Evolutionary conservation across 192 early-diverging fungal species (phyloP), one percentile per base, ranked within the genome.

Genomic region (Chytriomyces confervae): DNA sequence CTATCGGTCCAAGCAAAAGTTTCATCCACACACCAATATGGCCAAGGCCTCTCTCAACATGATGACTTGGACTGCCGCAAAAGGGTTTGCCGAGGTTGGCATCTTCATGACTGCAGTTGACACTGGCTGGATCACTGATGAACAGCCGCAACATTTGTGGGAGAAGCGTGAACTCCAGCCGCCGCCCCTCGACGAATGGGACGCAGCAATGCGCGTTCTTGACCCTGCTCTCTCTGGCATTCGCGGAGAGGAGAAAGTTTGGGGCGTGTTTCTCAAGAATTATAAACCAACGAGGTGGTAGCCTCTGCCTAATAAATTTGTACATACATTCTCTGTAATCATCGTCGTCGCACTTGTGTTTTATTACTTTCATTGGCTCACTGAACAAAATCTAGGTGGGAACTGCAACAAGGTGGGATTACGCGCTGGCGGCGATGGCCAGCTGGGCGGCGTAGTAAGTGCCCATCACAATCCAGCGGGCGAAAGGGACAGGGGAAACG

Each of bases 101-200:
- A 89, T 89, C 44, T 89, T 82, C 66, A 89, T 89, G 88, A 86
- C 86, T 11, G 78, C 84, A 7, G 88, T 89, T 13, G 87, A 89
- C 75, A 89, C 88, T 46, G 88, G 88, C 16, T 87, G 86, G 88
- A 86, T 89, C 51, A 89, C 88, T 1, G 86, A 89, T 62, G 88
- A 89, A 77, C 83, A 88, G 61, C 88, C 88, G 18, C 81, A 82
- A 20, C 81, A 87, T 46, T 68, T 81, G 67, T 81, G 82, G 81
- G 71, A 80, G 60, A 85, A 88, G 66, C 77, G 82, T 16, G 79
- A 61, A 48, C 6, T 77, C 20, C 75, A 79, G 16, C 84, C 85
- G 23, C 86, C 85, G 11, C 88, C 88, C 7, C 62, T 89, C 43
- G 88, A 89, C 74, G 88, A 89, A 76, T 84, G 80, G 79, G 88